A percentile compares a stretch with the other conserved stretches of the same genome.
Conservation (phyloP, 305 asterid species). For the Fraxinus albicans region DNA sequence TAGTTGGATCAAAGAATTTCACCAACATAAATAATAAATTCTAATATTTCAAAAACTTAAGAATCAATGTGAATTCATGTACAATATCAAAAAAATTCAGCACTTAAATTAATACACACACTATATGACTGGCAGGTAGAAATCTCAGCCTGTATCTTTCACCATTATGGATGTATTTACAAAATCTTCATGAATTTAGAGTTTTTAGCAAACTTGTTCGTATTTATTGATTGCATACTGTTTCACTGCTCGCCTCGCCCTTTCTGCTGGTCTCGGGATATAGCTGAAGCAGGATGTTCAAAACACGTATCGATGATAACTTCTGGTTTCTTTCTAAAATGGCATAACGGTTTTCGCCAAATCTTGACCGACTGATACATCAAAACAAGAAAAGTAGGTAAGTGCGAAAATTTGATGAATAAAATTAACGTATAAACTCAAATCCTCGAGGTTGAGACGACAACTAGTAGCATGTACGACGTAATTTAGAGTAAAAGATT, state of each 20-base stretch:
- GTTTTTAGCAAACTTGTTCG: not conserved
- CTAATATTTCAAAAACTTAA: not conserved
- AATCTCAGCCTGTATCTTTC: not conserved
- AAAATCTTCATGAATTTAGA: not conserved
- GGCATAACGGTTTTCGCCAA: conserved; percentile 8
- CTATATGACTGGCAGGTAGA: not conserved
- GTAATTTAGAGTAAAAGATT: conserved; percentile 14
- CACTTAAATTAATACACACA: not conserved
- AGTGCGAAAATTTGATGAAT: not conserved
- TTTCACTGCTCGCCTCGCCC: not conserved
- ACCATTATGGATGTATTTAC: not conserved
- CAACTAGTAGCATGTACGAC: not conserved
- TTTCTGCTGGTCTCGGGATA: not conserved
- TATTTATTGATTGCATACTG: not conserved
- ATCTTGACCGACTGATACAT: conserved; percentile 34
- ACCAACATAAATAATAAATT: not conserved
- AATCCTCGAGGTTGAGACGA: not conserved
- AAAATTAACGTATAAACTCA: not conserved
- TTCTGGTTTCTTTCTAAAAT: conserved; percentile 14
- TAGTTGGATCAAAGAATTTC: not conserved
- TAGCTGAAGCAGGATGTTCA: conserved; percentile 21
- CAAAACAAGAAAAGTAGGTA: conserved; percentile 9
- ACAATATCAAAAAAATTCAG: not conserved
- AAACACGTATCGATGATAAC: not conserved
- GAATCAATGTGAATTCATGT: not conserved